Evolutionary conservation across 1,139 yeast species (phyloP), one percentile per base, ranked within the genome.

Genomic region (Magnusiomyces starmeri): DNA sequence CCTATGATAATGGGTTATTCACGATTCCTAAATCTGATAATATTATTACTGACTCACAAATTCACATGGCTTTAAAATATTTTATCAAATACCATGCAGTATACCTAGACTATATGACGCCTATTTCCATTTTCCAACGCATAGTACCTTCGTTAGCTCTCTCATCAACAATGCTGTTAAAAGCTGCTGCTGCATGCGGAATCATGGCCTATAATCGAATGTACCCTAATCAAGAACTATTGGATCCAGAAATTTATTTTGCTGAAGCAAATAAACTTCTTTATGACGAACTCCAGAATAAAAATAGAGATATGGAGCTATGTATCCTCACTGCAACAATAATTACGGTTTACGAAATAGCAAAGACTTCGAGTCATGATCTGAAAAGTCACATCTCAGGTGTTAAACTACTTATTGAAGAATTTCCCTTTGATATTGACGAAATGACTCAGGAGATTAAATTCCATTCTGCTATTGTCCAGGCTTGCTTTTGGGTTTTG

Each of bases 101-200:
- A 6, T 54, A 41, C n/a, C 26, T 54, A 44, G 56, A 54, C 41
- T 49, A 27, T 44, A 43, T 51, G 50, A 41, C 43, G 2, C 54
- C 56, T 16, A 46, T 27, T 16, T 53, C 56, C 7, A 40, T 51
- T 2, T 54, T 54, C 27, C 53, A 49, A 27, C 42, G 47, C 4
- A 43, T 51, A 16, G 51, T 51, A 7, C 56, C 56, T 2, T 25
- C 51, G 7, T 41, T 54, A 14, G 54, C 53, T 7, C 49, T 49
- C 18, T 49, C 54, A 4, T 39, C 44, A n/a, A 54, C 54, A 8
- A 51, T 47, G 24, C 41, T 54, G 12, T 27, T 54, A n/a, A 46
- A 51, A 20, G 53, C 51, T 4, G 43, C 51, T 34, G 50, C 48
- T 7, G 54, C 56, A 10, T 51, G 52, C 25, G 56, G 56, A 2